Evolutionary conservation across 108 stramenopile species (phyloP), one percentile per base, ranked within the genome.

Genomic region (Fragilariopsis cylindrus): DNA sequence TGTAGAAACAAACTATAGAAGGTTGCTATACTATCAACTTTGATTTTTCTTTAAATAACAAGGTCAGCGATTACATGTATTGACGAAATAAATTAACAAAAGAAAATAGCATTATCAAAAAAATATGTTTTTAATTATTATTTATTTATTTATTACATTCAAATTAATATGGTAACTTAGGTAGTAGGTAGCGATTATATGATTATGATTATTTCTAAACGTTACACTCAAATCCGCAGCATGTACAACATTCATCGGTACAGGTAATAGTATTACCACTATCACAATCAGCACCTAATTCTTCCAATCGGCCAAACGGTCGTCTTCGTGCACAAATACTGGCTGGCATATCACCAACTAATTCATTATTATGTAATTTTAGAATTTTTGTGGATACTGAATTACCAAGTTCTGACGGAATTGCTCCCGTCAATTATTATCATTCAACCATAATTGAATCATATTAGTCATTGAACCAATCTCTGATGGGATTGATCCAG

Each of bases 381-480:
- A 87, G 52, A 12, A 80, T 71, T 43, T 87, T 56, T 45, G 85
- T 67, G 45, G 60, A 66, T 7, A 18, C 73, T 68, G 80, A 63
- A 30, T 67, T 41, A 18, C 82, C 85, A 53, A 85, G 77, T 67
- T 84, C 80, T 7, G 80, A 39, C 12, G 92, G 92, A 54, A 92
- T 84, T 16, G 77, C 18, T 7, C 91, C 87, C 19, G 76, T 77
- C 39, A 92, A 64, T 30, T 16, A 71, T 90, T 92, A 68, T 78
- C 74, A 60, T 79, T 76, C 63, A 90, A 39, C 76, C 72, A 81
- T 45, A 81, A 16, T 50, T 84, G 85, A 65, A 80, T 48, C 77
- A 93, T 70, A 41, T 60, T 72, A 18, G 44, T 76, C 67, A 83
- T 64, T 7, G 50, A 77, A 7, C 76, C 80, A 6, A 90, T 57